Base-by-base conservation (phyloP, 2,329 filamentous ascomycete genomes). In the Daldinia sp. region DNA sequence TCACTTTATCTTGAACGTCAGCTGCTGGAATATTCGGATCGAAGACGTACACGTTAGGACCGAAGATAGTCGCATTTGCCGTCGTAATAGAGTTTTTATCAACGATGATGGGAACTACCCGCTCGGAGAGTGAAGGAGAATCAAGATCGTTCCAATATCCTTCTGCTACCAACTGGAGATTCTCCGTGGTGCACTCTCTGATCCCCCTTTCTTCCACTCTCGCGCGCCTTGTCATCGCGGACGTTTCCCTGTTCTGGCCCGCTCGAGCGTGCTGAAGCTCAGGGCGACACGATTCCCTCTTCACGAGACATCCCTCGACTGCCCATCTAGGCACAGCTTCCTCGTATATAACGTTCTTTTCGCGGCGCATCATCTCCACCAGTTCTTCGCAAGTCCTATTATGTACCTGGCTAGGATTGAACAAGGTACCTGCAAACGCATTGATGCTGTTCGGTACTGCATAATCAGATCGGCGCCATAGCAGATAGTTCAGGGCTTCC, bases 41-140 rank as follows among this genome's bases (percentile, higher is more conserved):
- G 57, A 79, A 79, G 12, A 79, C 72, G 48, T 74, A 78, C 42
- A 79, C 77, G 59, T 78, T 75, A 26, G 74, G 70, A n/a, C 77
- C 77, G 26, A 79, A 73, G 28, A 78, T 72, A 39, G 77, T 78
- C 18, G 65, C 39, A 51, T 78, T 78, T 33, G 74, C 75, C 18
- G 62, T 35, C 13, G 65, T 46, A 42, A 72, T 33, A 20, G 66
- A 65, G 39, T 33, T 59, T 2, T 57, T 37, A 13, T 67, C 48
- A 28, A 41, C 41, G 5, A 44, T 26, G 6, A 51, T 18, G 6
- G 58, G 56, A n/a, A 59, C 46, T 13, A 42, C 42, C 18, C 63
- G 26, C 28, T 18, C 67, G 0, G 60, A 35, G n/a, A 46, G 46
- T 6, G 51, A 53, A 56, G 60, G 18, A 2, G 63, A 26, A 10